Conservation (phyloP, 441 rosid genomes). For the Euphorbia schlechtendalii region DNA sequence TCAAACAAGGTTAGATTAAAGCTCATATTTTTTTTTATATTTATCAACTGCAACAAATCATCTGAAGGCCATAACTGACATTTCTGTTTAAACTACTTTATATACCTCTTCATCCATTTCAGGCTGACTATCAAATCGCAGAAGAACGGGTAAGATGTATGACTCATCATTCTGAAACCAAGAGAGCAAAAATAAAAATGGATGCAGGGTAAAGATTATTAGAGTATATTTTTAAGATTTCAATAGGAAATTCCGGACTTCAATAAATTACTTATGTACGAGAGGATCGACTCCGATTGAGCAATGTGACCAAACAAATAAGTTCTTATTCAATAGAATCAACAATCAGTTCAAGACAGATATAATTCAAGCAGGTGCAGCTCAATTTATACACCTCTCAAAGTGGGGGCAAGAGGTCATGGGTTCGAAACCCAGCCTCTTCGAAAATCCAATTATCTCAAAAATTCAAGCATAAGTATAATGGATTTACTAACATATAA, state of each 20-base stretch:
- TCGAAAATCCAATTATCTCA: too few relatives aligned
- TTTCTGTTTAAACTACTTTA: constrained; percentile 3
- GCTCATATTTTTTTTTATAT: too few relatives aligned
- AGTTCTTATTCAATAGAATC: background rate
- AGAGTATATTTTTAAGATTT: background rate
- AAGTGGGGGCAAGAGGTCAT: too few relatives aligned
- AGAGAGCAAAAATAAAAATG: constrained; percentile 3
- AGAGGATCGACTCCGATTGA: background rate
- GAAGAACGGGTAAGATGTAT: constrained; percentile 83
- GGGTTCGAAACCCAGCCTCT: too few relatives aligned
- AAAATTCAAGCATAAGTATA: too few relatives aligned
- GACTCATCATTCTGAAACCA: constrained; percentile 79
- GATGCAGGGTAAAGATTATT: constrained; percentile 2
- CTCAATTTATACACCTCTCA: too few relatives aligned
- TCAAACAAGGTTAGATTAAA: background rate
- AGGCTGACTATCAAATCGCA: constrained; percentile 95
- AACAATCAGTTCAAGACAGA: background rate
- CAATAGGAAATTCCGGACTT: background rate
- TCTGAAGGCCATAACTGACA: background rate
- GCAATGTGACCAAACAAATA: background rate
- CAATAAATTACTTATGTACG: too few relatives aligned
- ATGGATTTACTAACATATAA: constrained; percentile 1
- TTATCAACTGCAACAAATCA: background rate
- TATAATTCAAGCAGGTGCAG: background rate
- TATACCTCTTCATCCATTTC: constrained; percentile 92